Percentiles rank a stretch among this genome's conserved stretches.
Evolutionary conservation across 108 stramenopile genomes (phyloP).

Genomic region (Aurantiochytrium sp.): DNA sequence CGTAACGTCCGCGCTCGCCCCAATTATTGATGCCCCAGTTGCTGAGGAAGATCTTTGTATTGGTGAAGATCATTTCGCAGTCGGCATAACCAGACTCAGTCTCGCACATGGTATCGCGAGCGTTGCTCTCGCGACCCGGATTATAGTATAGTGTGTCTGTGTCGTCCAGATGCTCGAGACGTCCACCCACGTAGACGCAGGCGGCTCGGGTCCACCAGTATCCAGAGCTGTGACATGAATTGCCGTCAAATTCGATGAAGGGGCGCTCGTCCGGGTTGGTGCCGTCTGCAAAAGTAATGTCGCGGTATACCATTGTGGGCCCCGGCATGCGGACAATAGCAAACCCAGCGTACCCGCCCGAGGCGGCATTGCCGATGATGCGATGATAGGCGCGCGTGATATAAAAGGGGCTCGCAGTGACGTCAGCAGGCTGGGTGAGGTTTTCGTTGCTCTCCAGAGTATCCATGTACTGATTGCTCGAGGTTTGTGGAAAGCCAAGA

Average conservation of each 20-base stretch:
- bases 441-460: not conserved
- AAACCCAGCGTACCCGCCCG: not conserved
- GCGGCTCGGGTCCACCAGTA: not conserved
- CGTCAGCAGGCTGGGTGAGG: not conserved
- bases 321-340: not conserved
- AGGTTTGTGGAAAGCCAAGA: conserved; percentile 17
- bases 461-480: not conserved
- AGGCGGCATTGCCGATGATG: not conserved
- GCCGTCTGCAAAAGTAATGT: too few species aligned
- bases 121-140: not conserved
- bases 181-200: not conserved
- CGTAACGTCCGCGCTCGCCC: not conserved
- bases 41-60: not conserved
- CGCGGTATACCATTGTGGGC: not conserved
- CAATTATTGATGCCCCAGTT: not conserved
- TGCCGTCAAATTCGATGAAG: not conserved
- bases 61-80: not conserved
- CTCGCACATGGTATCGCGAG: not conserved
- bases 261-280: not conserved
- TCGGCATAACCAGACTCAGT: not conserved
- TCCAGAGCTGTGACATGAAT: not conserved
- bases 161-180: not conserved
- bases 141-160: not conserved
- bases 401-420: not conserved
- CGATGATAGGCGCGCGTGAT: not conserved